phyloP scores from a whole-genome alignment of 2,329 filamentous ascomycete species.

The Exophiala bonariae region DNA sequence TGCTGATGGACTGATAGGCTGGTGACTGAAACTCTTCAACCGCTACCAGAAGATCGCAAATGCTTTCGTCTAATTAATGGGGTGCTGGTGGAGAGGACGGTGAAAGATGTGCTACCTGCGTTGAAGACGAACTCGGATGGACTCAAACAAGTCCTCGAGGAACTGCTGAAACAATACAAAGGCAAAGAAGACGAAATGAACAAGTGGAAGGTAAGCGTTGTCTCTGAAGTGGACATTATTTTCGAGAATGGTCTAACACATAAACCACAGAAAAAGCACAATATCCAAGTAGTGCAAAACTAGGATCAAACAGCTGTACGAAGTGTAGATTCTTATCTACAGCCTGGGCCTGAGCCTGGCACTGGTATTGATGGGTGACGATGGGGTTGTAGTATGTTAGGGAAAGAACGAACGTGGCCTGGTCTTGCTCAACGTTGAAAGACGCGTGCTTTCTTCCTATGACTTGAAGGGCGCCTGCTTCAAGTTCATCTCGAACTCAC shows the following conservation, averaged over 20 bases:
- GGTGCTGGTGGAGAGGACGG: conserved; percentile 88
- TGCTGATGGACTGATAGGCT: conserved; percentile 52
- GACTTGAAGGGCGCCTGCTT: too few relatives aligned
- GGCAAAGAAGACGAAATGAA: conserved; percentile 91
- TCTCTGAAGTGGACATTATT: conserved; percentile 2
- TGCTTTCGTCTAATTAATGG: conserved; percentile 99
- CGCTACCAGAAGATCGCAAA: conserved; percentile 81
- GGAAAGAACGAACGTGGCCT: too few relatives aligned
- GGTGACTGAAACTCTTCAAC: conserved; percentile 86
- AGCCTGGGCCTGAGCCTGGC: too few relatives aligned
- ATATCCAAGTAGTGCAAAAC: conserved; percentile 50
- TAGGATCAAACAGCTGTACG: neutral
- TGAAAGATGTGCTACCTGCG: conserved; percentile 87
- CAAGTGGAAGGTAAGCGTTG: conserved; percentile 83
- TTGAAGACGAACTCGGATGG: conserved; percentile 93
- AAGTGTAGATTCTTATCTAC: too few relatives aligned
- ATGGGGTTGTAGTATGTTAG: too few relatives aligned
- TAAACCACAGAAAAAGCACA: conserved; percentile 49
- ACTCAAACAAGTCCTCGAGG: conserved; percentile 88
- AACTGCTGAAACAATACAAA: conserved; percentile 96
- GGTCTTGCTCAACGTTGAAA: too few relatives aligned
- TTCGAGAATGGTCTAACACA: conserved; percentile 2
- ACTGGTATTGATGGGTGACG: too few relatives aligned
- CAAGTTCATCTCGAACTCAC: too few relatives aligned
- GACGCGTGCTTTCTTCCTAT: too few relatives aligned